A percentile compares a stretch with the other conserved stretches of the same genome.
phyloP scores from a whole-genome alignment of 495 filamentous ascomycete genomes.

The Hyphodiscus hymeniophilus region DNA sequence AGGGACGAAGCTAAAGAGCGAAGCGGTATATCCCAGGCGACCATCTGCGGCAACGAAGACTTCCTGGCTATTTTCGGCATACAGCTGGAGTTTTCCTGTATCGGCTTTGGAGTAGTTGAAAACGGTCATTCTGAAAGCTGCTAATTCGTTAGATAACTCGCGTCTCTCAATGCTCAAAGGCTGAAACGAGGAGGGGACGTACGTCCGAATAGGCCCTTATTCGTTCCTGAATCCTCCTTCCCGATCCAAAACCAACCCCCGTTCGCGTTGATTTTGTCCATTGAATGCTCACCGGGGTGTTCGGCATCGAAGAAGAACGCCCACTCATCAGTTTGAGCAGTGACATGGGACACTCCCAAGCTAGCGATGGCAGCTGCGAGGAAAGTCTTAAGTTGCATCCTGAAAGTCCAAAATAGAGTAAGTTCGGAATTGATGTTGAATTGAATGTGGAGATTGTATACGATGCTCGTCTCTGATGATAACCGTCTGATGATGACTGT shows the following conservation, averaged over 20 bases:
- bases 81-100: too few relatives aligned
- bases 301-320: conserved; percentile 4
- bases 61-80: conserved; percentile 54
- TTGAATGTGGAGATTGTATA: too few relatives aligned
- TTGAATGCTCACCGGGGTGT: not conserved
- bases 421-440: too few relatives aligned
- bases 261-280: too few relatives aligned
- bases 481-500: too few relatives aligned
- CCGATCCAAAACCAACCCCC: too few relatives aligned
- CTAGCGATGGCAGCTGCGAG: conserved; percentile 7
- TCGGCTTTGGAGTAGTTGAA: conserved; percentile 37
- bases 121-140: conserved; percentile 8
- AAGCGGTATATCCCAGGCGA: conserved; percentile 48
- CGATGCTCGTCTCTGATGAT: too few relatives aligned
- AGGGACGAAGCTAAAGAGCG: conserved; percentile 52
- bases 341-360: conserved; percentile 4
- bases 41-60: conserved; percentile 54
- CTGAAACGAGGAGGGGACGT: too few relatives aligned
- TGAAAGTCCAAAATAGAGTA: too few relatives aligned
- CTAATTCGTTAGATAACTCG: not conserved
- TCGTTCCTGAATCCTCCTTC: not conserved
- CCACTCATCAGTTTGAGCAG: not conserved
- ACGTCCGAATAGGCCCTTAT: not conserved
- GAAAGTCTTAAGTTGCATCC: too few relatives aligned
- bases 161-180: too few relatives aligned